A percentile compares a stretch with the other conserved stretches of the same genome.
phyloP scores from a whole-genome alignment of 768 basidiomycete species.

The Pholiota molesta region DNA sequence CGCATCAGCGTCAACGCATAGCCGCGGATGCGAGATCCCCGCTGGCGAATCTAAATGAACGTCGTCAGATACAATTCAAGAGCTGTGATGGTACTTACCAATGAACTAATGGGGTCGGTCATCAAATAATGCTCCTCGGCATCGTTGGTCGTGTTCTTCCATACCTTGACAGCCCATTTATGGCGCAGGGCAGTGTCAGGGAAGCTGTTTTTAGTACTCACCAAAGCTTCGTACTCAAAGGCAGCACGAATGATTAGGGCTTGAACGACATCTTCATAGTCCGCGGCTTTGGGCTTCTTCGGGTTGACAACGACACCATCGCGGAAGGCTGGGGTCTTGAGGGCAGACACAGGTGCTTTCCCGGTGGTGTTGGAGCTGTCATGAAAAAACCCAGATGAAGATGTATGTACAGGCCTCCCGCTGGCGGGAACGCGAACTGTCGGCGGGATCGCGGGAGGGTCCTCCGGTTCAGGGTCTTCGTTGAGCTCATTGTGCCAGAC shows the following conservation, averaged over 20 bases:
- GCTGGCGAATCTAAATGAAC: constrained; percentile 8
- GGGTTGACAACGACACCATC: not conserved
- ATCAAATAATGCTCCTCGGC: constrained; percentile 12
- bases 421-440: too few relatives aligned
- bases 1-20: not conserved
- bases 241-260: constrained; percentile 14
- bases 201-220: constrained; percentile 15
- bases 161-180: constrained; percentile 17
- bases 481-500: too few relatives aligned
- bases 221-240: constrained; percentile 17
- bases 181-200: constrained; percentile 8
- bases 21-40: constrained; percentile 16
- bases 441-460: too few relatives aligned
- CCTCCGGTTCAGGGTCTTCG: too few relatives aligned
- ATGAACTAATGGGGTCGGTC: constrained; percentile 5
- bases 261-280: constrained; percentile 15
- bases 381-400: too few relatives aligned
- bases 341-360: too few relatives aligned
- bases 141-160: constrained; percentile 10
- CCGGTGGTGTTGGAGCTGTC: too few relatives aligned
- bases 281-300: constrained; percentile 16
- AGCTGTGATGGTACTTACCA: constrained; percentile 11
- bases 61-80: not conserved
- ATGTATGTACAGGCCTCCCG: too few relatives aligned
- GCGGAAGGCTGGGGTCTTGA: constrained; percentile 24